These are phyloP conservation scores for Jatropha podagrica DNA, from an alignment of 441 rosid genomes.

Conservation along the genomic window DNA sequence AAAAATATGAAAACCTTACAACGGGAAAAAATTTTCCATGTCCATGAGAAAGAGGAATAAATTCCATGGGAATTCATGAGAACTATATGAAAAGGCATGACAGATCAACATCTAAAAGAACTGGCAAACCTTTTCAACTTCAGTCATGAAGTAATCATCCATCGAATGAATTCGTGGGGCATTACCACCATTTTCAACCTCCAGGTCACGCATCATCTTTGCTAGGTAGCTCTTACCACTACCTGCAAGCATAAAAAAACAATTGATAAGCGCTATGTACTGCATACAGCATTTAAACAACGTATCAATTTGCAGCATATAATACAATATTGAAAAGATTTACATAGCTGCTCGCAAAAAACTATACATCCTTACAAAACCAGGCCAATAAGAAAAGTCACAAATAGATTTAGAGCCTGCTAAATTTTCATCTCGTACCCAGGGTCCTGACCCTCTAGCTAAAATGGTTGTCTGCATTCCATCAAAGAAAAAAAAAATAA, in stretches of 20 bases:
- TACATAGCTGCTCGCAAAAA: background rate
- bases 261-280: background rate
- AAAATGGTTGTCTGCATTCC: constrained; percentile 1
- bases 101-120: constrained; percentile 16
- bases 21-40: background rate
- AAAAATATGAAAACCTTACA: background rate
- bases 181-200: constrained; percentile 83
- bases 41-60: background rate
- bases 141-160: constrained; percentile 98
- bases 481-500: background rate
- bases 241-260: constrained; percentile 39
- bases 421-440: no score
- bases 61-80: background rate
- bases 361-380: background rate
- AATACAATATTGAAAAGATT: background rate
- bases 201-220: constrained; percentile 82
- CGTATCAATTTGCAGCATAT: background rate
- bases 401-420: no score
- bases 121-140: constrained; percentile 79
- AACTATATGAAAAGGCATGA: constrained; percentile 9
- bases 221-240: constrained; percentile 97
- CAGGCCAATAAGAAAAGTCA: background rate
- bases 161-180: constrained; percentile 96
- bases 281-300: background rate
- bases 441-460: background rate